Evolutionary conservation across 1,139 yeast genomes (phyloP), one percentile per base, ranked within the genome.

Genomic region (Blastobotrys buckinghamii): DNA sequence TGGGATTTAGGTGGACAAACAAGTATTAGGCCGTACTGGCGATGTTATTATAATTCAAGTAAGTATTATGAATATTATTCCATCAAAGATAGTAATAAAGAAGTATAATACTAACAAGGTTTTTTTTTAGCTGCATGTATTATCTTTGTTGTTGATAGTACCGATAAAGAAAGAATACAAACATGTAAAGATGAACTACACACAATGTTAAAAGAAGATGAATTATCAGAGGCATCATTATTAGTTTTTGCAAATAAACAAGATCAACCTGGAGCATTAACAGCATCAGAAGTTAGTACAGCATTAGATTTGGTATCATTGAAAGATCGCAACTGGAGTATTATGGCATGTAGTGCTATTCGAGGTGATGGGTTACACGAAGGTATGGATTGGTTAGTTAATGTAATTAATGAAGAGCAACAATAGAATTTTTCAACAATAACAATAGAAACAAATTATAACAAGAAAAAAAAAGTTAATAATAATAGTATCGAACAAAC

Each of bases 1-100:
- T 79, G 84, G 84, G 98, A 92, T 72, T 77, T 92, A 56, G 98
- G 98, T 53, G 98, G 98, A 1, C 98, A 92, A 68, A 90, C 97
- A 1, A 83, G 95, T 22, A 92, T 92, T 59, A 77, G 98, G 60
- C 97, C 98, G 1, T 92, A 92, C 69, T 92, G 98, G 98, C 77
- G 98, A 61, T 92, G 97, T 67, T 92, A 92, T 68, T 92, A 92
- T 66, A 87, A 95, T 50, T 88, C 89, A 63, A 90, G 24, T 22
- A 22, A 22, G 24, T 22, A 22, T 22, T 5, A 22, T 5, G 7
- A 22, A 22, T 22, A 5, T 5, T 22, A 22, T 22, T 5, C 24
- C 24, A 22, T 22, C 7, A 22, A 22, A 5, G 24, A 22, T 22
- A 22, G 4, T 22, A 22, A 22, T 22, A 22, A 22, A 22, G 24